A percentile compares a stretch with the other conserved stretches of the same genome.
Conservation (phyloP, 257 asterid species). For the Nicotiana noctiflora region DNA sequence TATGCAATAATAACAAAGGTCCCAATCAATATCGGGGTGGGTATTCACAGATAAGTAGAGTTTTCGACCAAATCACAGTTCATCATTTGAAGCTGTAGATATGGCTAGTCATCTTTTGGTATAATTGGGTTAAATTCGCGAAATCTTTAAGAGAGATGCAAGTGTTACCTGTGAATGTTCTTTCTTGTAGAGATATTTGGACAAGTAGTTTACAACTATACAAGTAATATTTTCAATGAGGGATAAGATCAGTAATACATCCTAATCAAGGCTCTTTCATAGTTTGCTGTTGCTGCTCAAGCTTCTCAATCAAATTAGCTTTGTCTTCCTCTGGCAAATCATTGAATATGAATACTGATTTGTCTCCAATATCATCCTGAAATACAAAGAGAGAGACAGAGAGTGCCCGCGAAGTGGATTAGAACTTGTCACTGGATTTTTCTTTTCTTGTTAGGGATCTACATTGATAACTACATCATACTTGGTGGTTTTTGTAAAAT, state of each 20-base stretch:
- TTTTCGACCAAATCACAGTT: too few relatives aligned
- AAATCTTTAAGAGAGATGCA: too few relatives aligned
- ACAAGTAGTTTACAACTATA: not conserved
- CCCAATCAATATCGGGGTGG: too few relatives aligned
- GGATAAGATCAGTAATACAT: not conserved
- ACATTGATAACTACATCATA: not conserved
- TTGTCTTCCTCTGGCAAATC: constrained; percentile 59
- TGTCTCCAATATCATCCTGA: constrained; percentile 95
- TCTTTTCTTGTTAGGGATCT: not conserved
- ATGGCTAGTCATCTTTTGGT: too few relatives aligned
- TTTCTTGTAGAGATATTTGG: not conserved
- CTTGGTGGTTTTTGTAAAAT: not conserved
- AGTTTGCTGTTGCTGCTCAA: constrained; percentile 36
- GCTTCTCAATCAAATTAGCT: constrained; percentile 39
- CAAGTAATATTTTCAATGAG: not conserved
- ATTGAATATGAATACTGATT: constrained; percentile 82
- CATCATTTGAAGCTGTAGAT: too few relatives aligned
- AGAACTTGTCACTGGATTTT: not conserved
- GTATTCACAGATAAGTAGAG: too few relatives aligned
- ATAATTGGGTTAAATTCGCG: too few relatives aligned
- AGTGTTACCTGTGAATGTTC: not conserved
- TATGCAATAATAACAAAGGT: too few relatives aligned
- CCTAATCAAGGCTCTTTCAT: constrained; percentile 28
- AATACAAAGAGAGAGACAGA: not conserved
- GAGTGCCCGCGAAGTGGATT: not conserved